Conservation (phyloP, 176 grass and related monocot genomes). For the Echinochloa phyllopogon region DNA sequence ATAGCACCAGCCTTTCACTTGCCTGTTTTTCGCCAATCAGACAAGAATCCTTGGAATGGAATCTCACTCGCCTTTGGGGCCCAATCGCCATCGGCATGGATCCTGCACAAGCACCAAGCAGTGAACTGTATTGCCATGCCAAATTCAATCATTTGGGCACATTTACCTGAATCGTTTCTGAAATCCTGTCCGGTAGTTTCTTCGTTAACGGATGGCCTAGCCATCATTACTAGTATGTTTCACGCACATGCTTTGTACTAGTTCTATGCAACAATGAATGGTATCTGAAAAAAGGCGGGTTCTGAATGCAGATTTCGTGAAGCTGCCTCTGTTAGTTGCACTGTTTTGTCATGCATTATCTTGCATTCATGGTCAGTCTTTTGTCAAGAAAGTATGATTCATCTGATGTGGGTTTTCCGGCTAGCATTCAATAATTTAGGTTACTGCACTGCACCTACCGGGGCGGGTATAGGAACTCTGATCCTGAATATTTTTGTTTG, state of each 20-base stretch:
- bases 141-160: background rate
- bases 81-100: background rate
- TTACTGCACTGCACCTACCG: constrained; percentile 9
- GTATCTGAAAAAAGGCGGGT: background rate
- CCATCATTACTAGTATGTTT: background rate
- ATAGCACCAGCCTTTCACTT: background rate
- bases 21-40: background rate
- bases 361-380: too few relatives aligned
- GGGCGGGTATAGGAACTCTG: too few relatives aligned
- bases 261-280: background rate
- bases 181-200: constrained; percentile 1
- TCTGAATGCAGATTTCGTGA: constrained; percentile 25
- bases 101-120: background rate
- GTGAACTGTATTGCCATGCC: background rate
- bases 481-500: background rate
- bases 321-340: too few relatives aligned
- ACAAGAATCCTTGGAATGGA: background rate
- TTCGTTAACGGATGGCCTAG: constrained; percentile 14
- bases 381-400: background rate
- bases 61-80: background rate
- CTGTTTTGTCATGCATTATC: too few relatives aligned
- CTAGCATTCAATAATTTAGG: too few relatives aligned
- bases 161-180: constrained; percentile 21
- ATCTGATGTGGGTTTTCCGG: background rate
- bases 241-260: constrained; percentile 23